Evolutionary conservation across 2,329 filamentous ascomycete genomes (phyloP), one percentile per base, ranked within the genome.

Genomic region (Dactylellina parvicollis): DNA sequence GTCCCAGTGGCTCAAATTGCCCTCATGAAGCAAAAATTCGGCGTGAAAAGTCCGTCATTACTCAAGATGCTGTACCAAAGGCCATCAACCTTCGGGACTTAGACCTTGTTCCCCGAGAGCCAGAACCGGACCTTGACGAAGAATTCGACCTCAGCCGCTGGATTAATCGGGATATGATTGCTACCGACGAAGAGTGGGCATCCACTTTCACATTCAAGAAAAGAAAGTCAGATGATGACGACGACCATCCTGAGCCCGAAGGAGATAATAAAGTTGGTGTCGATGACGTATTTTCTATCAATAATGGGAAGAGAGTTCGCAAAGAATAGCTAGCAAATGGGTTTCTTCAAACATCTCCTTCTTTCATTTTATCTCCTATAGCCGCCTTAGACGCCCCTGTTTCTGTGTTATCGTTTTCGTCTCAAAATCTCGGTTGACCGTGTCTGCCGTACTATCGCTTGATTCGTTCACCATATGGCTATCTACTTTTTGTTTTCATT

Each of bases 271-370:
- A 16, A 24, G 7, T 34, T 36, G 18, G 47, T 8, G 30, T 65
- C 18, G 14, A 46, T 30, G 60, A 65, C 7, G 36, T 65, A 22
- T 55, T 55, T 36, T 55, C 47, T n/a, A 65, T 65, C 47, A 65
- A 65, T 36, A 55, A 26, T 32, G 60, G 60, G 16, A 65, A 65
- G 26, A 36, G 44, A 22, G 28, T 62, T 7, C 24, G 34, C 14
- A 18, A 8, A 7, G 44, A 30, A 28, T 62, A 50, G 20, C 1
- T 22, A n/a, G 50, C 30, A 14, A 16, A 16, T 40, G 20, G 22
- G n/a, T n/a, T n/a, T 28, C 22, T 52, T 34, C 20, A 1, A 10
- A 32, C 18, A 7, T 2, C n/a, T 16, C 28, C n/a, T 14, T 32
- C 30, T 12, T 5, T 5, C 30, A 5, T 32, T 32, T 12, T 32